Base-by-base conservation (phyloP, 192 early-diverging fungal species). In the Podila epicladia region DNA sequence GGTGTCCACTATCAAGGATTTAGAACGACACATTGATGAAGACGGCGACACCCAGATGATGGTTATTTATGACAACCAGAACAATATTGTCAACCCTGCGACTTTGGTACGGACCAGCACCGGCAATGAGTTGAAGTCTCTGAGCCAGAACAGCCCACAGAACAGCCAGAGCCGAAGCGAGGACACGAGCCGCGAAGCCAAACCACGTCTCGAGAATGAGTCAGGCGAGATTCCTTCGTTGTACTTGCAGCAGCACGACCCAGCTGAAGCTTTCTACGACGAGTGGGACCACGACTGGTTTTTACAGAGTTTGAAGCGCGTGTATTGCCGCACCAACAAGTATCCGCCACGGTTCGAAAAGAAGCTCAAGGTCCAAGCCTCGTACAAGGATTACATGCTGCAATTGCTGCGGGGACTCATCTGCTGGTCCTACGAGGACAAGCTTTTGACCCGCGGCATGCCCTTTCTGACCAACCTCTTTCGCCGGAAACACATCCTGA, bases 401-500 rank as follows among this genome's bases (percentile, higher is more conserved):
- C 71, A 80, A 5, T 50, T 58, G 45, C 58, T 80, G 12, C 45
- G 24, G 1, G 65, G 32, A 8, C 31, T 62, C 1, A 2, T 26
- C 0, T 66, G 71, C 11, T 80, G 77, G 77, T 29, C 65, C 0
- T 80, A 65, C 53, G 67, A 69, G 13, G 77, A 80, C 37, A 24
- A 38, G 19, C 26, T 15, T 3, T 28, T 73, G 71, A 73, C 62
- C 3, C 59, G 45, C 9, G 58, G 38, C 7, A 45, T 80, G 50
- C 77, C 77, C 5, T 80, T 73, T 62, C n/a, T 80, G 57, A 80
- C 77, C 2, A 71, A 73, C 17, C 60, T 64, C 11, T 68, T 58
- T 49, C 77, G 57, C 31, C 68, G 29, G 20, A 33, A 29, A 2
- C 77, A 80, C 53, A 71, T 73, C 22, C 19, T 80, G 13, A 61